phyloP scores from a whole-genome alignment of 805 yeast species.

The Zygoascus tannicola region DNA sequence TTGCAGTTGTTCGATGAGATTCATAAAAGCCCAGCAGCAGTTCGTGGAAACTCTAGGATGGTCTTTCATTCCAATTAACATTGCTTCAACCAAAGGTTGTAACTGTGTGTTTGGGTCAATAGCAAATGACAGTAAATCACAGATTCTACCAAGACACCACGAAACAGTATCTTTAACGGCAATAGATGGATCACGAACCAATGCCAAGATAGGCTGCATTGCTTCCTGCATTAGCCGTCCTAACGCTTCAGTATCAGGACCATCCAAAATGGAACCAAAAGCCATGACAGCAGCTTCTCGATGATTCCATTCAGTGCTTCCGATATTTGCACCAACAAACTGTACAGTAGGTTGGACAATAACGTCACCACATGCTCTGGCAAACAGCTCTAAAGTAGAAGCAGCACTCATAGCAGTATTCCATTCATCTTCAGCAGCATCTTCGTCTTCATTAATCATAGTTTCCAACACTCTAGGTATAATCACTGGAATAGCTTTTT shows the following conservation, averaged over 20 bases:
- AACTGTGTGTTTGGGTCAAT: constrained; percentile 57
- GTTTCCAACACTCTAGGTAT: constrained; percentile 76
- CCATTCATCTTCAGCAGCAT: constrained; percentile 91
- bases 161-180: constrained; percentile 96
- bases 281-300: constrained; percentile 99
- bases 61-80: constrained; percentile 73
- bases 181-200: constrained; percentile 65
- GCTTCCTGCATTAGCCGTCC: constrained; percentile 70
- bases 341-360: constrained; percentile 77
- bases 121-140: constrained; percentile 74
- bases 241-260: constrained; percentile 72
- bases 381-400: constrained; percentile 88
- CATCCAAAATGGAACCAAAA: constrained; percentile 92
- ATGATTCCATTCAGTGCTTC: constrained; percentile 60
- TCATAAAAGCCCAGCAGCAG: constrained; percentile 95
- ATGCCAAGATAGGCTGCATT: constrained; percentile 59
- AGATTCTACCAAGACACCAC: constrained; percentile 96
- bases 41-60: constrained; percentile 93
- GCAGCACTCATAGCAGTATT: constrained; percentile 98
- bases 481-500: constrained; percentile 73
- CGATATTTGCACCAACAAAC: constrained; percentile 72
- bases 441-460: constrained; percentile 81
- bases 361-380: constrained; percentile 78
- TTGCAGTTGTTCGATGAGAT: constrained; percentile 73
- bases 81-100: constrained; percentile 63